These are phyloP conservation scores for Nitzschia palea DNA, from an alignment of 108 stramenopile species.

Conservation along the genomic window DNA sequence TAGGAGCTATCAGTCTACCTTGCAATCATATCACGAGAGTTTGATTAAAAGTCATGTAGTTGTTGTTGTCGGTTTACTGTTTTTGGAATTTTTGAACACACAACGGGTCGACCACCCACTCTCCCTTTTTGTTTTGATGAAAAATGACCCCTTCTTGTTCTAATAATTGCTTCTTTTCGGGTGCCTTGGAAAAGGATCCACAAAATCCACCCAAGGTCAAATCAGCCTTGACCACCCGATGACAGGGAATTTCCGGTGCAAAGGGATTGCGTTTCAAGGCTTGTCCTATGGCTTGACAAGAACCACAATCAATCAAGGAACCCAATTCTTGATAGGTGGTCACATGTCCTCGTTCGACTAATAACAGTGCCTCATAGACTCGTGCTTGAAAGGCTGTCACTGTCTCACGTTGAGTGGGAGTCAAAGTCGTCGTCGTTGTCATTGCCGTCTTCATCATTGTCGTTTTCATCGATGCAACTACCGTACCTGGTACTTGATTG, in stretches of 20 bases:
- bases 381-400: constrained; percentile 30
- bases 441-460: too few species aligned
- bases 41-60: too few species aligned
- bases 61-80: too few species aligned
- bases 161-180: constrained; percentile 11
- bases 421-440: neutral
- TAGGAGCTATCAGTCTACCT: too few species aligned
- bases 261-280: constrained; percentile 41
- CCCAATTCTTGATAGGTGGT: constrained; percentile 31
- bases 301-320: constrained; percentile 10
- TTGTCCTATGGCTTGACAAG: constrained; percentile 37
- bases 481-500: too few species aligned
- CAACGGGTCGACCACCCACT: too few species aligned
- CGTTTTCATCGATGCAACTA: too few species aligned
- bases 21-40: too few species aligned
- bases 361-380: constrained; percentile 20
- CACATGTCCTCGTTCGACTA: constrained; percentile 23
- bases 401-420: constrained; percentile 1
- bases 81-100: too few species aligned
- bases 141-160: constrained; percentile 27
- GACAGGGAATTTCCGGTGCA: constrained; percentile 41
- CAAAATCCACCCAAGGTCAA: constrained; percentile 29
- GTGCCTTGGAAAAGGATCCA: constrained; percentile 25
- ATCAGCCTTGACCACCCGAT: constrained; percentile 31
- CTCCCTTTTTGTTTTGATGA: too few species aligned